phyloP scores from a whole-genome alignment of 164 flowering plant species.

The Macadamia tetraphylla region DNA sequence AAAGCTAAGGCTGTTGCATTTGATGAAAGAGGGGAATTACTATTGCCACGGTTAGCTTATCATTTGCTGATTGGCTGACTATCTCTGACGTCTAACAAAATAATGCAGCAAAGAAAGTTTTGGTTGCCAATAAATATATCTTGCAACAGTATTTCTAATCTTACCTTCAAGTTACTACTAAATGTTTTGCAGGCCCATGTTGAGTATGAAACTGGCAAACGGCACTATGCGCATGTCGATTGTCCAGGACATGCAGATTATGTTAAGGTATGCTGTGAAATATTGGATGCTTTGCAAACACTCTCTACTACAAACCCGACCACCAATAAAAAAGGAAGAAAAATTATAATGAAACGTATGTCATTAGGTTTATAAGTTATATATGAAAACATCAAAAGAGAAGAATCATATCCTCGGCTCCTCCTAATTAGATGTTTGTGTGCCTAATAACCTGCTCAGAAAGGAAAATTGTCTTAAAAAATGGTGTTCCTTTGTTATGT shows the following conservation, averaged over 20 bases:
- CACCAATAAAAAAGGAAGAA: no score
- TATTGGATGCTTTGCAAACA: neutral
- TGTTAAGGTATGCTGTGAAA: conserved; percentile 60
- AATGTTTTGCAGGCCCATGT: conserved; percentile 79
- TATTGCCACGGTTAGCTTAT: conserved; percentile 70
- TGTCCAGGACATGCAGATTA: conserved; percentile 99
- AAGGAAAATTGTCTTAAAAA: no score
- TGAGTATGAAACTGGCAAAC: conserved; percentile 89
- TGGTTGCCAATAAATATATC: neutral
- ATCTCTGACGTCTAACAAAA: neutral
- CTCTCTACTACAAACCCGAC: no score
- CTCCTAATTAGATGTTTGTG: no score
- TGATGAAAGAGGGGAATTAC: conserved; percentile 98
- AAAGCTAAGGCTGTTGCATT: conserved; percentile 93
- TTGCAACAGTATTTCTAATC: neutral
- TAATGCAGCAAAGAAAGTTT: neutral
- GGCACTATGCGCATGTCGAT: conserved; percentile 98
- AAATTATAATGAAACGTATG: no score
- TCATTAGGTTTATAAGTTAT: no score
- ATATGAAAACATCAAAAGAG: no score
- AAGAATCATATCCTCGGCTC: no score
- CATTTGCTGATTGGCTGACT: conserved; percentile 6
- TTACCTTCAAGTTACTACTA: neutral
- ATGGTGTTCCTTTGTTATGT: no score
- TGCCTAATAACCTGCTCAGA: no score